These are phyloP conservation scores for Colletotrichum endophyticum DNA, from an alignment of 2,329 filamentous ascomycete species.

Conservation along the genomic window DNA sequence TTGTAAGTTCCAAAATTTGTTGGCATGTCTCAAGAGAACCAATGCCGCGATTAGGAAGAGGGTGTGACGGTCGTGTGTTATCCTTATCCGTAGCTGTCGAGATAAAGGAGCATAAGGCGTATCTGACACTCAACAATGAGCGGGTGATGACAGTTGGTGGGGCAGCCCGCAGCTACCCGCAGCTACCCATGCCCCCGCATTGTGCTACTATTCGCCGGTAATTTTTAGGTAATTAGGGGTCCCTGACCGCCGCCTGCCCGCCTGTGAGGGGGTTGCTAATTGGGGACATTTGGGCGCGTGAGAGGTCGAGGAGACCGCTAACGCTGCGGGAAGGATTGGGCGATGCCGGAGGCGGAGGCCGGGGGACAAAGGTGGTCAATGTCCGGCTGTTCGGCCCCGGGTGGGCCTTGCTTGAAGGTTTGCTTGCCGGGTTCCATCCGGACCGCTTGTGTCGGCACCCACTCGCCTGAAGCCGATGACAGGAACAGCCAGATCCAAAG, in stretches of 20 bases:
- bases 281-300: background rate
- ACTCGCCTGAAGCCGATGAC: background rate
- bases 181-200: constrained; percentile 22
- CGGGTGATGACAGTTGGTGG: background rate
- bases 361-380: background rate
- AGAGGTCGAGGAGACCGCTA: background rate
- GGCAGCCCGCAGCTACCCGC: constrained; percentile 23
- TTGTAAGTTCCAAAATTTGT: background rate
- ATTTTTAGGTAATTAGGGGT: constrained; percentile 16
- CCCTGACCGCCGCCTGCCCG: background rate
- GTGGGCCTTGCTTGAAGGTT: background rate
- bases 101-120: constrained; percentile 19
- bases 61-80: background rate
- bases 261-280: background rate
- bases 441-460: background rate
- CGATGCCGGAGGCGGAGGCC: background rate
- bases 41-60: background rate
- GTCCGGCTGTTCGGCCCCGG: background rate
- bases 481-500: background rate
- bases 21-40: background rate
- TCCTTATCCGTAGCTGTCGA: background rate
- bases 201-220: constrained; percentile 11
- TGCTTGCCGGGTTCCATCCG: background rate
- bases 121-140: constrained; percentile 5
- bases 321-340: background rate